Evolutionary conservation across 352 stramenopile species (phyloP), one percentile per base, ranked within the genome.

Genomic region (Phytophthora pseudosyringae): DNA sequence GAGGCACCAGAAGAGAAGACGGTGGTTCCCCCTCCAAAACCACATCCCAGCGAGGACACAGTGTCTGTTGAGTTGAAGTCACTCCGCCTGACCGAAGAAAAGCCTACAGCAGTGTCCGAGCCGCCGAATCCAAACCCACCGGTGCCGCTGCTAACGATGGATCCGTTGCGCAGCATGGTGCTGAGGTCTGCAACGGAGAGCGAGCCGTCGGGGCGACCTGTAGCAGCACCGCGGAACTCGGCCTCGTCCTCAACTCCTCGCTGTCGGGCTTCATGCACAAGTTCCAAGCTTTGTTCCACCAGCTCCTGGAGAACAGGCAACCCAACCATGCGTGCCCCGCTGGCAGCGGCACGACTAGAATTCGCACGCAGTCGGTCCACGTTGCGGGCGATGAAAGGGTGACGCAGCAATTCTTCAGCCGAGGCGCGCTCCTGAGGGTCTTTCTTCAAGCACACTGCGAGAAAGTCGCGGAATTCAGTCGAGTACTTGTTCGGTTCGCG

Each of bases 231-330:
- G 58, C 80, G 72, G 50, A 83, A 88, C 11, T 80, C 79, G 36
- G 66, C 74, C 61, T 89, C 83, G 39, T 89, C 81, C 59, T 90
- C 75, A 13, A 66, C 59, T 15, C 72, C 56, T 9, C 38, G 67
- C n/a, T 85, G 78, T 16, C 86, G 67, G 15, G 81, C 78, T 10
- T 88, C 75, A 13, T 74, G 64, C 7, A 94, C 66, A 6, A 89
- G 73, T 51, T 93, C 82, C 10, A 88, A 60, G 51, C 81, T 92
- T 46, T 89, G 73, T 49, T 92, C 83, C 16, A 89, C 81, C 13
- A 93, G 69, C 50, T 93, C 83, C 54, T 91, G 79, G 0, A 93
- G 67, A 25, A 90, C 73, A 3, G 80, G 72, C 0, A 93, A 61
- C 1, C 84, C 84, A 4, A 40, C 28, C 45, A 60, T 60, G 21